Evolutionary conservation across 805 yeast genomes (phyloP), one percentile per base, ranked within the genome.

Genomic region (Cyberlindnera euphorbiae): DNA sequence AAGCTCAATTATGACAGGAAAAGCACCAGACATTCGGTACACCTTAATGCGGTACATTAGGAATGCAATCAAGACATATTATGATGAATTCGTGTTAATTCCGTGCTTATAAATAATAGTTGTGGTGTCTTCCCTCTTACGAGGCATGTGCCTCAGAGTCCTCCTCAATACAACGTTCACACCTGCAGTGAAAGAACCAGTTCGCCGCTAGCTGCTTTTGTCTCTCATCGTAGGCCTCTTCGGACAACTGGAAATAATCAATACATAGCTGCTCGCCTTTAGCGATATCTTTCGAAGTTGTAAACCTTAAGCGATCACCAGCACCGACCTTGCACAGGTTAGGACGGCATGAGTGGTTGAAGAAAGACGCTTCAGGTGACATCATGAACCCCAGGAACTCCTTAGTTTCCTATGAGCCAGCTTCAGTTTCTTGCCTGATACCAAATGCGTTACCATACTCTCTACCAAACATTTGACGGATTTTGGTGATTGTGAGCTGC

Each of bases 381-480:
- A 79, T 66, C 26, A 73, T 68, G 44, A 75, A 75, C 0, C 87
- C 87, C 33, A 77, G 63, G 45, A 71, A 77, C 39, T 75, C 81
- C 36, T 56, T 54, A 26, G 67, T 69, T 41, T 74, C 82, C 9
- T 56, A 47, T 2, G 62, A 62, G 4, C 53, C 58, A 4, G 32
- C 56, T 3, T 59, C 45, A 12, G 63, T 56, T 6, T 48, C 55
- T 32, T 79, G 75, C 82, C 85, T 77, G 16, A 78, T 75, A 1
- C 86, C 86, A 55, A 79, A 79, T 1, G 85, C 79, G 50, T 79
- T 79, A 12, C 82, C 79, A 33, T 77, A 70, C 45, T 79, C 81
- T 26, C 69, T 60, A 2, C 85, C 86, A 32, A 75, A 59, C 3
- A 75, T 66, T 12, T 59, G 56, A 30, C 83, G 60, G 13, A 78